phyloP scores from a whole-genome alignment of 2,329 filamentous ascomycete genomes.

The Ceratocystis diversiconidia region DNA sequence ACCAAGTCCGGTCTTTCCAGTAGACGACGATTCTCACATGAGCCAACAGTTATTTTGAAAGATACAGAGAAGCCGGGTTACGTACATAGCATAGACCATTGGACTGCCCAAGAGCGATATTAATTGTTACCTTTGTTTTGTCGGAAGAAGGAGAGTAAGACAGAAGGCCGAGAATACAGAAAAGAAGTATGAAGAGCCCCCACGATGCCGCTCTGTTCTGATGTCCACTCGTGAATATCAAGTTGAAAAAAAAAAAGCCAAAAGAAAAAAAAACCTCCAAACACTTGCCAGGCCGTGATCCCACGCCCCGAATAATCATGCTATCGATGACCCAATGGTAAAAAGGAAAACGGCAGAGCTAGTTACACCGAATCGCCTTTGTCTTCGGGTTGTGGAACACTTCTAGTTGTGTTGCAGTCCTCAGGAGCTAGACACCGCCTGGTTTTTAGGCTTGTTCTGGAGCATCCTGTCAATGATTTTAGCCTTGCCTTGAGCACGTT shows the following conservation, averaged over 20 bases:
- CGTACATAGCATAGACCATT: constrained; percentile 5
- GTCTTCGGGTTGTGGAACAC: too few species aligned
- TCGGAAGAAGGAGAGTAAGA: background rate
- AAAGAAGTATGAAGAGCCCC: background rate
- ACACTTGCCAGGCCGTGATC: background rate
- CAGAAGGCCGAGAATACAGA: background rate
- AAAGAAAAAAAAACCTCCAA: background rate
- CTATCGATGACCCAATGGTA: background rate
- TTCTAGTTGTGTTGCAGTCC: background rate
- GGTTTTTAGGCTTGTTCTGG: constrained; percentile 25
- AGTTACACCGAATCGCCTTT: too few species aligned
- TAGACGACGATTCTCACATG: constrained; percentile 24
- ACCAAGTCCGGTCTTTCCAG: constrained; percentile 50
- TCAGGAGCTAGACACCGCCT: constrained; percentile 17
- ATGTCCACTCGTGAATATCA: too few species aligned
- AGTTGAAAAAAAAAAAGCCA: background rate
- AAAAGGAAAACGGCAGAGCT: background rate
- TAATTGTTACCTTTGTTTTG: constrained; percentile 7
- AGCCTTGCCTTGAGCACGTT: constrained; percentile 66
- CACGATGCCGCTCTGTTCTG: too few species aligned
- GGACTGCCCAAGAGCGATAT: constrained; percentile 2
- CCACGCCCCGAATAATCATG: background rate
- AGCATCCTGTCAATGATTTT: constrained; percentile 69
- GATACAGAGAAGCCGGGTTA: constrained; percentile 20
- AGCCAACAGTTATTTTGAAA: constrained; percentile 18